A percentile compares a stretch with the other conserved stretches of the same genome.
Conservation (phyloP, 208 protist genomes). For the Zelonia costaricensis region DNA sequence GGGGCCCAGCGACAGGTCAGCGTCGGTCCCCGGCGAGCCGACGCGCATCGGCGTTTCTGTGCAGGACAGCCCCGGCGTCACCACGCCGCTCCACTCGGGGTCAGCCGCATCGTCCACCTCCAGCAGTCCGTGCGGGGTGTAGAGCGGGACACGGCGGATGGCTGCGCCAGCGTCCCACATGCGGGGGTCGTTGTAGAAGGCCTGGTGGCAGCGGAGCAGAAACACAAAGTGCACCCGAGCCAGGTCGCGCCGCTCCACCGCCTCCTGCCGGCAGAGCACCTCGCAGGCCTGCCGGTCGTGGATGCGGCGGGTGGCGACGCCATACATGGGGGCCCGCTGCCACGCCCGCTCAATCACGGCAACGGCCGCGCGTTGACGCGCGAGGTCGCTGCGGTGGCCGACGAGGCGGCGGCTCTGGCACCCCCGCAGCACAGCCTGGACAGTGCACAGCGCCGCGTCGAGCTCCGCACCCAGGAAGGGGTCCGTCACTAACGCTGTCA, state of each 20-base stretch:
- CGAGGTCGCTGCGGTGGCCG: not conserved
- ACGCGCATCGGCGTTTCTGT: too few relatives aligned
- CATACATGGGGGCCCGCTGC: conserved; percentile 23
- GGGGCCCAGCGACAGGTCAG: too few relatives aligned
- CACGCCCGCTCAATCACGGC: conserved; percentile 54
- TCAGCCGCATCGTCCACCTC: not conserved
- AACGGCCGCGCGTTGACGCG: conserved; percentile 16
- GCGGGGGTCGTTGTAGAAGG: conserved; percentile 54
- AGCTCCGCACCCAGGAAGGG: conserved; percentile 2
- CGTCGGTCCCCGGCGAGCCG: too few relatives aligned
- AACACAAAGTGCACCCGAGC: conserved; percentile 42
- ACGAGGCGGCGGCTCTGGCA: conserved; percentile 9
- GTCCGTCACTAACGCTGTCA: not conserved
- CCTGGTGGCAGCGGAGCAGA: conserved; percentile 60
- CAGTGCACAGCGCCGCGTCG: not conserved
- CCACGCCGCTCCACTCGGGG: not conserved
- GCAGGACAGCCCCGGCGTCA: too few relatives aligned
- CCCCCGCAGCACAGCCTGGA: conserved; percentile 12
- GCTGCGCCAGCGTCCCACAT: conserved; percentile 35
- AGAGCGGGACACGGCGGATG: conserved; percentile 31
- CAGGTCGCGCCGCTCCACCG: conserved; percentile 67
- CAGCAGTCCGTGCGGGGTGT: conserved; percentile 31
- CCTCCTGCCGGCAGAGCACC: conserved; percentile 49
- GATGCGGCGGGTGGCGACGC: conserved; percentile 16
- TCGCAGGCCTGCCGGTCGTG: conserved; percentile 28